Base-by-base conservation (phyloP, 2,329 filamentous ascomycete genomes). In the Myrmaecium sp. region DNA sequence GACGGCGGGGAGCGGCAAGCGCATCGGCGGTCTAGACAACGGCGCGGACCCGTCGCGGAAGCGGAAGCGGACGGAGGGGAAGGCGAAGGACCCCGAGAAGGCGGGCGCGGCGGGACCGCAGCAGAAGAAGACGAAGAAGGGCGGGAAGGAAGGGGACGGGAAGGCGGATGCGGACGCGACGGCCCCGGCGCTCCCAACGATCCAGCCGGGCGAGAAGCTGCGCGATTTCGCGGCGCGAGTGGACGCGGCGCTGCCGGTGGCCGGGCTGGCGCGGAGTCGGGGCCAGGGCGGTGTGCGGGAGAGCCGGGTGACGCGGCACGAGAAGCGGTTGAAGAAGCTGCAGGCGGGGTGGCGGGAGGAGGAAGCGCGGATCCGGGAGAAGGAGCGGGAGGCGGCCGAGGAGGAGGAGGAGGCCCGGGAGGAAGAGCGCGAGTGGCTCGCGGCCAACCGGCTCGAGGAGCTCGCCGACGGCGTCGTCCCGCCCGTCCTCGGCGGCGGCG, bases 211-310 rank as follows among this genome's bases (percentile, higher is more conserved):
- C 27, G 89, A 98, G 51, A 69, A 70, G 27, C 58, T 95, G 43
- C 70, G 75, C 4, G 78, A 91, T 27, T 98, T 91, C 46, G 60
- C 73, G 5, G 69, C 74, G 7, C 72, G 84, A 16, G 89, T 98
- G 5, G 76, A 95, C 45, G 77, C 80, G 25, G 73, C 80, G 1
- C 60, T 95, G 5, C 86, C 86, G 0, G 55, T 98, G 0, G 59
- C 70, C 5, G 74, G 74, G 0, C 60, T 94, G 6, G 50, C 40
- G 34, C 47, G 62, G 6, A n/a, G n/a, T n/a, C 70, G 63, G 37
- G 71, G 68, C 27, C 74, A 69, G 36, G 73, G 75, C 32, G 70
- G 77, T 0, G 43, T 75, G 6, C 77, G 81, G 44, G 64, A 73
- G 11, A 65, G 69, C 35, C 64, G 69, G 6, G 37, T 51, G 27